Evolutionary conservation across 176 grass and related monocot genomes (phyloP), one percentile per base, ranked within the genome.

Genomic region (Canna indica): DNA sequence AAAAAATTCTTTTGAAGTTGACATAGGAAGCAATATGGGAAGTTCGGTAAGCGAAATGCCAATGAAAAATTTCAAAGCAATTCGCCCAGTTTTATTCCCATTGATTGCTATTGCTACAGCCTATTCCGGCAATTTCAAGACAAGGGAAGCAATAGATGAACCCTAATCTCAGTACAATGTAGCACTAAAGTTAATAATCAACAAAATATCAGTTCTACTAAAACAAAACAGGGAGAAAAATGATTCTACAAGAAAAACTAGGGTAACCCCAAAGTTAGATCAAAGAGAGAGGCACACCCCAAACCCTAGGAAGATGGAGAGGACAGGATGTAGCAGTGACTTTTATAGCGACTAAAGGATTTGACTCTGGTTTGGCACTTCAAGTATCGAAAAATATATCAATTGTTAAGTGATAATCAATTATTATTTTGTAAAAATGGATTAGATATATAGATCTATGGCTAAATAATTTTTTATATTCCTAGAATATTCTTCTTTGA

Each of bases 81-180:
- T 24, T 78, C 71, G 75, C 79, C 81, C 78, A 78, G 74, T 42
- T 71, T 83, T 84, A 68, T 39, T 76, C 77, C 59, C 75, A 26
- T 69, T 39, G 27, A 7, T 77, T 75, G 30, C 50, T 79, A 28
- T 88, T 17, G 26, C 64, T 86, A 81, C 83, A 84, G 72, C 57
- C 70, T 27, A 7, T 46, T 52, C 67, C 13, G 61, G 70, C 58
- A 63, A 80, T 74, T 80, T 73, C 82, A 76, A 85, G 76, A 75
- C 36, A 26, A 38, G 47, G 61, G 20, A 16, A 47, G 67, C 35
- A 71, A 54, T 31, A 5, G 62, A 77, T 11, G 35, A 28, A 63
- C 73, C 70, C 46, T 31, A 41, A 77, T 75, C 52, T 81, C 33
- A 53, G 70, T 88, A 85, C 71, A 77, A 74, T 77, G 72, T 42